These are phyloP conservation scores for Botryotinia narcissicola DNA, from an alignment of 2,329 filamentous ascomycete genomes.

Conservation along the genomic window DNA sequence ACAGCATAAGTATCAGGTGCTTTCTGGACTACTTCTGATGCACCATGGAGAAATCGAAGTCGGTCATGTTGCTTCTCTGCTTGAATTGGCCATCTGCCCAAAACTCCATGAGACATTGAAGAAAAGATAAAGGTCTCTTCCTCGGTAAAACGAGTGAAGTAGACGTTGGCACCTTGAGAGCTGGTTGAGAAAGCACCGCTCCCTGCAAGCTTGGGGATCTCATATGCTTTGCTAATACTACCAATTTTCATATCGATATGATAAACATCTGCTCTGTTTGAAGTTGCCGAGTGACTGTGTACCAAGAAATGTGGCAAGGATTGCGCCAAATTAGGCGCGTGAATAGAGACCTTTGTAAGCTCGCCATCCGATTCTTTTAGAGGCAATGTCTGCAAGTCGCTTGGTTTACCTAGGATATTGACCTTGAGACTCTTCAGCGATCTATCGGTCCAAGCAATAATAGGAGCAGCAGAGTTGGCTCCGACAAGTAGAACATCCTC, in stretches of 20 bases:
- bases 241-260: slow-evolving; percentile 72
- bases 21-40: slow-evolving; percentile 80
- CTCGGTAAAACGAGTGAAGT: slow-evolving; percentile 78
- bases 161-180: slow-evolving; percentile 76
- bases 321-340: slow-evolving; percentile 70
- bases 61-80: slow-evolving; percentile 43
- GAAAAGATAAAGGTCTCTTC: slow-evolving; percentile 73
- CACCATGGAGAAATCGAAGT: slow-evolving; percentile 57
- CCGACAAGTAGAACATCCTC: slow-evolving; percentile 72
- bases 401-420: slow-evolving; percentile 63
- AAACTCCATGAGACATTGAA: slow-evolving; percentile 70
- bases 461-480: slow-evolving; percentile 69
- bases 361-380: slow-evolving; percentile 48
- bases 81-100: slow-evolving; percentile 70
- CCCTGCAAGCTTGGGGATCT: slow-evolving; percentile 68
- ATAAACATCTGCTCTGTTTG: slow-evolving; percentile 82
- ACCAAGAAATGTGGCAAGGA: slow-evolving; percentile 81
- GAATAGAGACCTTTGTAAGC: slow-evolving; percentile 60
- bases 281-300: slow-evolving; percentile 67
- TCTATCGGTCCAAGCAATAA: slow-evolving; percentile 73
- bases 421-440: slow-evolving; percentile 61
- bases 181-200: slow-evolving; percentile 76
- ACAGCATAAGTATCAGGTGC: slow-evolving; percentile 67
- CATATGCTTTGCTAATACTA: slow-evolving; percentile 73
- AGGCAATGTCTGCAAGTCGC: slow-evolving; percentile 53